Evolutionary conservation across 1,139 yeast species (phyloP).

Genomic region (Yamadazyma triangularis): DNA sequence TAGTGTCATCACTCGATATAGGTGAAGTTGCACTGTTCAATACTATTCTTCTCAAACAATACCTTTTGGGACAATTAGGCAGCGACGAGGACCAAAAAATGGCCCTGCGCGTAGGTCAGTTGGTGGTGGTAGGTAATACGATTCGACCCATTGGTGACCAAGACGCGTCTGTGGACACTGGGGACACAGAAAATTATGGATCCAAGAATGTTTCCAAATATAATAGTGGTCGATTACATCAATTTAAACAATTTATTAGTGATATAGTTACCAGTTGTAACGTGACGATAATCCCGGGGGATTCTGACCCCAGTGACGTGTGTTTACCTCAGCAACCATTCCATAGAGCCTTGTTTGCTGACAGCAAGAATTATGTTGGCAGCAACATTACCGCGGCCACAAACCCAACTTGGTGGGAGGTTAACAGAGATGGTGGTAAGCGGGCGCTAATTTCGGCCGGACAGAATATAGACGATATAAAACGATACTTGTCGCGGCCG

Average conservation of each 20-base stretch:
- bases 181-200: conserved; percentile 48
- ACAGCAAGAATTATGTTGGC: conserved; percentile 41
- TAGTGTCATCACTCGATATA: conserved; percentile 72
- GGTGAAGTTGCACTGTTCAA: conserved; percentile 36
- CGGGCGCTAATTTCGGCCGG: conserved; percentile 75
- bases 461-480: conserved; percentile 75
- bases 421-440: conserved; percentile 50
- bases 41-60: conserved; percentile 65
- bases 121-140: conserved; percentile 77
- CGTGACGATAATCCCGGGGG: conserved; percentile 81
- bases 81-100: conserved; percentile 19
- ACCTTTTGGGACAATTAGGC: conserved; percentile 65
- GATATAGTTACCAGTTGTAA: conserved; percentile 61
- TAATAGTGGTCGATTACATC: conserved; percentile 34
- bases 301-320: conserved; percentile 73
- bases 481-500: conserved; percentile 48
- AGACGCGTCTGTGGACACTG: conserved; percentile 21
- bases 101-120: conserved; percentile 39
- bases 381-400: conserved; percentile 47
- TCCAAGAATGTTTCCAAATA: conserved; percentile 50
- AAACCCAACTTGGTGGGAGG: conserved; percentile 72
- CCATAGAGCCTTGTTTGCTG: conserved; percentile 65
- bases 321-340: conserved; percentile 89
- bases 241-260: conserved; percentile 54
- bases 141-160: conserved; percentile 25